Percentiles rank a stretch among this genome's conserved stretches.
Conservation (phyloP, 2,329 filamentous ascomycete species). For the Talaromyces sp. region DNA sequence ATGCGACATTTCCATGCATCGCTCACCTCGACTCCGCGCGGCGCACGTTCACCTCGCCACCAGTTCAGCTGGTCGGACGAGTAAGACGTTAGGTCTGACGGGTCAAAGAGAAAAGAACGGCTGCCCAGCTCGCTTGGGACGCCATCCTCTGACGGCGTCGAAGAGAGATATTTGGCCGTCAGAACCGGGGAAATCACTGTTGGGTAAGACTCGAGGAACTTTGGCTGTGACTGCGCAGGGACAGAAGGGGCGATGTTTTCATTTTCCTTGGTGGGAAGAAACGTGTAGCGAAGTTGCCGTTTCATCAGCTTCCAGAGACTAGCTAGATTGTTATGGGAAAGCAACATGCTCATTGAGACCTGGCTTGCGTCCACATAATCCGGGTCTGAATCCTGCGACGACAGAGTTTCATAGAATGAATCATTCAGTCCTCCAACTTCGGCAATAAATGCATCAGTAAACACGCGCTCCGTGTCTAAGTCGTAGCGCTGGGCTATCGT, state of each 20-base stretch:
- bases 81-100: constrained; percentile 59
- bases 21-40: constrained; percentile 71
- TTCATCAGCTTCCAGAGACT: constrained; percentile 61
- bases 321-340: constrained; percentile 55
- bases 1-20: constrained; percentile 83
- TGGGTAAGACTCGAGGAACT: constrained; percentile 28
- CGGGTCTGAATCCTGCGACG: constrained; percentile 23
- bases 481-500: constrained; percentile 66
- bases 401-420: constrained; percentile 52
- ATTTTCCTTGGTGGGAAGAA: constrained; percentile 24
- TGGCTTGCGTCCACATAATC: constrained; percentile 28
- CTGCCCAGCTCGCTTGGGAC: constrained; percentile 43
- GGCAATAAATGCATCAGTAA: constrained; percentile 74
- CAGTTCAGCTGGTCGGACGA: constrained; percentile 68
- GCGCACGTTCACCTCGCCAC: constrained; percentile 74
- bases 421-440: constrained; percentile 67
- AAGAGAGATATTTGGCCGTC: constrained; percentile 40
- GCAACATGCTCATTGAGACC: constrained; percentile 48
- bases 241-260: constrained; percentile 23
- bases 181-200: constrained; percentile 41
- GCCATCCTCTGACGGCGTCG: constrained; percentile 15
- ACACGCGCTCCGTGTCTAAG: constrained; percentile 58
- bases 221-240: constrained; percentile 28
- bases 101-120: constrained; percentile 63
- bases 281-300: constrained; percentile 52